Conservation (phyloP, 164 flowering plant species). For the Aristolochia fimbriata region DNA sequence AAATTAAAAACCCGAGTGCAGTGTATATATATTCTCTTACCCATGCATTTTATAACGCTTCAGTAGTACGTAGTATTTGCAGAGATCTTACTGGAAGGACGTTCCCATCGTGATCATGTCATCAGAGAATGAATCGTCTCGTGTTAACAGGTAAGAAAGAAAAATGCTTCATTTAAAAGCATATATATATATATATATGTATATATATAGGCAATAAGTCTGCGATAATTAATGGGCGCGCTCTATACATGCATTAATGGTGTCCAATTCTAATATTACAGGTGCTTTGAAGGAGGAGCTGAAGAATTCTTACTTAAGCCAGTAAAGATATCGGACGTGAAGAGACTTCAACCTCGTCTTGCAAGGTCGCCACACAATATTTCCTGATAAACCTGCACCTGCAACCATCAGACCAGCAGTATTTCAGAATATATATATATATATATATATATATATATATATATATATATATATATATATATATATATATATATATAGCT, state of each 20-base stretch:
- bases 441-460: too few species aligned
- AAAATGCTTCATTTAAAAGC: too few species aligned
- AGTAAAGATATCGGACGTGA: slow-evolving; percentile 41
- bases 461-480: too few species aligned
- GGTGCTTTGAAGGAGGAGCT: slow-evolving; percentile 76
- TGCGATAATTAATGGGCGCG: background rate
- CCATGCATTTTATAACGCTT: background rate
- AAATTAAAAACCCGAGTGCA: too few species aligned
- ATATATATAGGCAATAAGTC: background rate
- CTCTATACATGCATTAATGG: background rate
- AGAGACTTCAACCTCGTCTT: slow-evolving; percentile 40
- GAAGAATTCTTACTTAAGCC: slow-evolving; percentile 70
- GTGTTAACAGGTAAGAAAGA: slow-evolving; percentile 66
- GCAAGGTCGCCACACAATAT: too few species aligned
- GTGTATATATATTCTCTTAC: too few species aligned
- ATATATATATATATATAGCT: too few species aligned
- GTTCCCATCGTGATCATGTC: slow-evolving; percentile 95
- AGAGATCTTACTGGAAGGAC: slow-evolving; percentile 55
- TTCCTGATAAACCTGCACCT: too few species aligned
- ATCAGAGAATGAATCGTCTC: slow-evolving; percentile 82
- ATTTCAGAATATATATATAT: too few species aligned
- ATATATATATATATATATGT: too few species aligned
- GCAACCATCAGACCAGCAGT: too few species aligned
- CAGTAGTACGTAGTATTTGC: too few species aligned
- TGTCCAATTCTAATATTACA: slow-evolving; percentile 2